A percentile compares a stretch with the other conserved stretches of the same genome.
phyloP scores from a whole-genome alignment of 192 early-diverging fungal genomes.

The Podila horticola region DNA sequence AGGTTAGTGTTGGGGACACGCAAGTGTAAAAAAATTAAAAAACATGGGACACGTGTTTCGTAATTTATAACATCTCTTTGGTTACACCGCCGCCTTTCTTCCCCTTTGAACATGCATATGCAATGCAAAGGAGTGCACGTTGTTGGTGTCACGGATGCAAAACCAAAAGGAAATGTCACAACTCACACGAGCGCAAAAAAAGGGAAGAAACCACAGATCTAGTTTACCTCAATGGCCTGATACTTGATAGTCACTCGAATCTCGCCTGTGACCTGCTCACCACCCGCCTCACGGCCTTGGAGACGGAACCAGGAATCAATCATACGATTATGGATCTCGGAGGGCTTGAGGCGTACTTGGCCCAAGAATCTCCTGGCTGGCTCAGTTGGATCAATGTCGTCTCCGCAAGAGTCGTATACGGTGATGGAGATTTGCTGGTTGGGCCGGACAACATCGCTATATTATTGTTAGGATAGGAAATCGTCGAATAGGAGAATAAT shows the following conservation, averaged over 20 bases:
- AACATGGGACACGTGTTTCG: slow-evolving; percentile 1
- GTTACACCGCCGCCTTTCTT: background rate
- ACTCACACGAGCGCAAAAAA: background rate
- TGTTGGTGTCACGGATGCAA: too few relatives aligned
- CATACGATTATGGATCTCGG: slow-evolving; percentile 49
- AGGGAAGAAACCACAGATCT: too few relatives aligned
- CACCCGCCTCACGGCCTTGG: slow-evolving; percentile 24
- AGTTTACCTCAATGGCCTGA: slow-evolving; percentile 38
- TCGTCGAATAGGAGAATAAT: background rate
- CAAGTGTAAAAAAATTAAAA: background rate
- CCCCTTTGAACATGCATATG: too few relatives aligned
- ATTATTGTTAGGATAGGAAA: background rate
- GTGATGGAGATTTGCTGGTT: slow-evolving; percentile 46
- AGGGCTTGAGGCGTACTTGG: slow-evolving; percentile 54
- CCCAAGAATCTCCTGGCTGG: slow-evolving; percentile 55
- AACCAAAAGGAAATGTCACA: too few relatives aligned
- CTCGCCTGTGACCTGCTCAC: slow-evolving; percentile 52
- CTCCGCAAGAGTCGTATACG: slow-evolving; percentile 52
- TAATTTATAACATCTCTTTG: background rate
- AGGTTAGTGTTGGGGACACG: background rate
- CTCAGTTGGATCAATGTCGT: slow-evolving; percentile 15
- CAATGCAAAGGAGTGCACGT: too few relatives aligned
- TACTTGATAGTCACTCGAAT: slow-evolving; percentile 58
- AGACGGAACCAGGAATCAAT: slow-evolving; percentile 59
- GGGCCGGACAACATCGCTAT: slow-evolving; percentile 54